Evolutionary conservation across 2,329 filamentous ascomycete species (phyloP).

Genomic region (Aspergillus caelatus): DNA sequence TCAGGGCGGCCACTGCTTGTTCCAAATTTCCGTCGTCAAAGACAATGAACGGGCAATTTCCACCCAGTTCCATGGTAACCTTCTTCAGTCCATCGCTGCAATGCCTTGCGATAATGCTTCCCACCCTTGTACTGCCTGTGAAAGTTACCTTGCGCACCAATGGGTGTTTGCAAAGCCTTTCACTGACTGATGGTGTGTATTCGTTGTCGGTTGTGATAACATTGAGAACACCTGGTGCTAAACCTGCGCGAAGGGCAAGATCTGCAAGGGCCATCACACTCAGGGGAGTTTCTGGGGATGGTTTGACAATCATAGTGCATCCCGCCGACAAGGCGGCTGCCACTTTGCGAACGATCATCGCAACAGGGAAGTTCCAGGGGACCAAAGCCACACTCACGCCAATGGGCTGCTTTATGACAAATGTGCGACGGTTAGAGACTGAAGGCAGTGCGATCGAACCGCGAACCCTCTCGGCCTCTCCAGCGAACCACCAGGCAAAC

Average conservation of each 20-base stretch:
- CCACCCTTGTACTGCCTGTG: slow-evolving; percentile 63
- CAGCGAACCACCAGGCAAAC: slow-evolving; percentile 62
- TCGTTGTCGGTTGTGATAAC: slow-evolving; percentile 49
- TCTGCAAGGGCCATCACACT: slow-evolving; percentile 57
- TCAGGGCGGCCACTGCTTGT: slow-evolving; percentile 42
- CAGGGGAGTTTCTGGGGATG: slow-evolving; percentile 68
- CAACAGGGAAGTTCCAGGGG: slow-evolving; percentile 71
- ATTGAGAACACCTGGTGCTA: slow-evolving; percentile 63
- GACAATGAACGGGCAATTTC: slow-evolving; percentile 67
- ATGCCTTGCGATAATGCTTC: slow-evolving; percentile 63
- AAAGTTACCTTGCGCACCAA: slow-evolving; percentile 63
- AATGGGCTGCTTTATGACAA: slow-evolving; percentile 75
- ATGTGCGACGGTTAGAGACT: slow-evolving; percentile 63
- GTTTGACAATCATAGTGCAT: slow-evolving; percentile 74
- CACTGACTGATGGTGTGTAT: slow-evolving; percentile 42
- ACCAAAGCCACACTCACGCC: slow-evolving; percentile 69
- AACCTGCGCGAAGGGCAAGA: slow-evolving; percentile 58
- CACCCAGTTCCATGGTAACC: slow-evolving; percentile 66
- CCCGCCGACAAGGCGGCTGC: slow-evolving; percentile 70
- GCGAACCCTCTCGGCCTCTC: slow-evolving; percentile 63
- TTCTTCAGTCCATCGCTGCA: slow-evolving; percentile 66
- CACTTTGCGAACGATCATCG: slow-evolving; percentile 69
- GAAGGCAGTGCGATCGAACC: slow-evolving; percentile 64
- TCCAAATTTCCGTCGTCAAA: slow-evolving; percentile 67
- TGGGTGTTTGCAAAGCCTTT: slow-evolving; percentile 59